phyloP scores from a whole-genome alignment of 176 grass and related monocot species.

The Oryza rufipogon region DNA sequence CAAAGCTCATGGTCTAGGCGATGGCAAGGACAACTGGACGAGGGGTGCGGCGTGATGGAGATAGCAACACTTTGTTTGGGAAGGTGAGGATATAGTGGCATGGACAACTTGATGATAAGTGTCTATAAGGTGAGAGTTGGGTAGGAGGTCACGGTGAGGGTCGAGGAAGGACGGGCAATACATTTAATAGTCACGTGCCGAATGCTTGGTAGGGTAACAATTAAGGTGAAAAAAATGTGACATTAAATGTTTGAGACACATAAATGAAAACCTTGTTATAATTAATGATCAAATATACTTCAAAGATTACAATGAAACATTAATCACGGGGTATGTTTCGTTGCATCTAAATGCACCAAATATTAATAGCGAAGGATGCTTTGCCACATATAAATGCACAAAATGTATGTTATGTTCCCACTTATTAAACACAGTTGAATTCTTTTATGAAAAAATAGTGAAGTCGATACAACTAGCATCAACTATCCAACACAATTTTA shows the following conservation, averaged over 20 bases:
- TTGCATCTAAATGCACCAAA: background rate
- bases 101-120: background rate
- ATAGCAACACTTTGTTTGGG: background rate
- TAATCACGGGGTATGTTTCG: background rate
- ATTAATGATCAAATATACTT: background rate
- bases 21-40: background rate
- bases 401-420: background rate
- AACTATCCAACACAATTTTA: background rate
- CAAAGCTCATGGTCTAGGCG: background rate
- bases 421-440: background rate
- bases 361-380: background rate
- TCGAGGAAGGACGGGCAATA: background rate
- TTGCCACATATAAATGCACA: background rate
- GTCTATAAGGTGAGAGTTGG: too few species aligned
- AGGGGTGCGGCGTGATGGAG: background rate
- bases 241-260: background rate
- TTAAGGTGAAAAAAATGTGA: background rate
- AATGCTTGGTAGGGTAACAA: background rate
- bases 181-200: background rate
- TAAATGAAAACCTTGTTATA: background rate
- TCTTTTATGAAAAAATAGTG: background rate
- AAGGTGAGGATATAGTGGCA: background rate
- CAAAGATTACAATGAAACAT: background rate
- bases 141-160: background rate
- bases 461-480: background rate